Base-by-base conservation (phyloP, 805 yeast genomes). In the Limtongozyma cylindracea region DNA sequence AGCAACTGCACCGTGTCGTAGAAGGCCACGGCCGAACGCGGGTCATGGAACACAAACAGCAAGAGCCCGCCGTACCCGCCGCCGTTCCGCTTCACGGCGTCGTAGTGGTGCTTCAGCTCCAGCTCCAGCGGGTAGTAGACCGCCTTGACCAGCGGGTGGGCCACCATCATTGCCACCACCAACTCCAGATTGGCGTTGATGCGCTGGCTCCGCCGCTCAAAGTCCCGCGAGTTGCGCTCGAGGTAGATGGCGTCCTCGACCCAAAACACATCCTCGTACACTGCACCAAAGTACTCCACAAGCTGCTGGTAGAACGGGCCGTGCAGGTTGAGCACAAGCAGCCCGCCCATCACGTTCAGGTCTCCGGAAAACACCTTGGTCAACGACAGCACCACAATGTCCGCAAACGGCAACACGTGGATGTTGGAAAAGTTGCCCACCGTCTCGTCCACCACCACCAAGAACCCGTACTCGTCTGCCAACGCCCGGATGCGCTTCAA, bases 291-390 rank as follows among this genome's bases (percentile, higher is more conserved):
- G 31, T 56, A 56, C 18, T 39, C 25, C 36, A 67, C 67, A 25
- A 76, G 54, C 24, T 23, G 27, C 3, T 31, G 25, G 46, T 61
- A 80, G 29, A 35, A 43, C 19, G 41, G 45, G 6, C 82, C 56
- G 5, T 50, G 34, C 4, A 82, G 72, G 37, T 84, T 88, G 33
- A 88, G 47, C 5, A 78, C 67, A 28, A 82, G 43, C 8, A 84
- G 67, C 3, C 98, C 98, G 1, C 80, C 94, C 84, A 84, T 74
- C 23, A 84, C 95, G 37, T 84, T 80, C 16, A 92, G 71, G 40
- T 78, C 94, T 12, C 96, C 95, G 17, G 84, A 68, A 39, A 88
- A 88, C 10, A 82, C 73, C 41, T 88, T 88, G 8, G 95, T 82
- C 28, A 88, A 53, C 6, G 94, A 77, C 16, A 84, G 62, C 16